phyloP scores from a whole-genome alignment of 2,329 filamentous ascomycete species.

The Pseudonectria buxi region DNA sequence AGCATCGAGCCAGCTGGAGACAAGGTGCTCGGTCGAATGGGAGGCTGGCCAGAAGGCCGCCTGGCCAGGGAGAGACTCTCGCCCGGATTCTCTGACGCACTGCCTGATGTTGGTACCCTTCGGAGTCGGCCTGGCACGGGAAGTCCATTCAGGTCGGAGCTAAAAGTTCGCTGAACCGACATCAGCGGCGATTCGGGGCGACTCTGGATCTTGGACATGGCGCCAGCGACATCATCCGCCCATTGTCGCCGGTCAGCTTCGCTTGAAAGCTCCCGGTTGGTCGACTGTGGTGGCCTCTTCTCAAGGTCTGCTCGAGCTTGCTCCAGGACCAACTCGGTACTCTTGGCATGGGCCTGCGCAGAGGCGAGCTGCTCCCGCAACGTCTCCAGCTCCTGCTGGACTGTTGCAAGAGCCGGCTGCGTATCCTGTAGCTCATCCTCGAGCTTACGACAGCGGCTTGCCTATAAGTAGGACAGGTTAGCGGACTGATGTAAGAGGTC shows the following conservation, averaged over 20 bases:
- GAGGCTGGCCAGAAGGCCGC: conserved; percentile 45
- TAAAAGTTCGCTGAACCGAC: conserved; percentile 45
- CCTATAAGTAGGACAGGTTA: conserved; percentile 37
- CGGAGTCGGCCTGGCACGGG: conserved; percentile 31
- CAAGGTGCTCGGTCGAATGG: conserved; percentile 34
- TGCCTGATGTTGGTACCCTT: conserved; percentile 38
- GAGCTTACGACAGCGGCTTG: conserved; percentile 54
- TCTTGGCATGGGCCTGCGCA: conserved; percentile 58
- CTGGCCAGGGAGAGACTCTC: conserved; percentile 36
- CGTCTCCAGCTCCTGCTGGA: conserved; percentile 56
- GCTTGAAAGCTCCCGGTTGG: conserved; percentile 25
- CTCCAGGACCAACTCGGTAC: conserved; percentile 57
- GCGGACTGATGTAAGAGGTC: neutral
- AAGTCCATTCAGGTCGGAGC: conserved; percentile 46
- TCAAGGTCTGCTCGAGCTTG: conserved; percentile 47
- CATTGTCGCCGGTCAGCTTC: conserved; percentile 42
- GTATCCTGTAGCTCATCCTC: conserved; percentile 79
- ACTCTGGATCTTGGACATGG: conserved; percentile 40
- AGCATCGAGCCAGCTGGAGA: conserved; percentile 29
- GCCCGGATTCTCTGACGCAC: conserved; percentile 35
- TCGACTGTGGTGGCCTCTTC: conserved; percentile 36
- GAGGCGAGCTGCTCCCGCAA: conserved; percentile 53
- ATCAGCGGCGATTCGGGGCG: conserved; percentile 49
- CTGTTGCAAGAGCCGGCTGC: conserved; percentile 54
- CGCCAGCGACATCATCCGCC: conserved; percentile 42